Conservation (phyloP, 78 protist species). For the Dictyostelium purpureum region DNA sequence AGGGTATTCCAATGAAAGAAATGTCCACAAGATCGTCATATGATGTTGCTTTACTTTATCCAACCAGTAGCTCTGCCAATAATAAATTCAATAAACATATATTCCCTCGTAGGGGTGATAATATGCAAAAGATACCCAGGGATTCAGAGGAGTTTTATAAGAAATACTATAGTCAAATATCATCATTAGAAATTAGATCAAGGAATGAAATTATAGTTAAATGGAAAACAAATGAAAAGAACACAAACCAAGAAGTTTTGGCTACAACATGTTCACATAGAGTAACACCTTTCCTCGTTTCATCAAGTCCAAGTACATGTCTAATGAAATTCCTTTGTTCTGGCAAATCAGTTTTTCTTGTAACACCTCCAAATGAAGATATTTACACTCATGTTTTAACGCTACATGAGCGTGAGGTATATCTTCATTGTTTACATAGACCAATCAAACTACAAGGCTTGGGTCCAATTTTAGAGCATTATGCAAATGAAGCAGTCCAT, state of each 20-base stretch:
- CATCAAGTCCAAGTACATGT: slow-evolving; percentile 38
- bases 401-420: slow-evolving; percentile 30
- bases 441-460: slow-evolving; percentile 25
- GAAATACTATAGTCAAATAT: background rate
- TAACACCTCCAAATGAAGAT: slow-evolving; percentile 1
- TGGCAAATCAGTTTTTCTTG: slow-evolving; percentile 43
- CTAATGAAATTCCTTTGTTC: slow-evolving; percentile 43
- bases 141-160: background rate
- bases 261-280: slow-evolving; percentile 23
- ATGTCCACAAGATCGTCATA: slow-evolving; percentile 6
- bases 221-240: slow-evolving; percentile 42
- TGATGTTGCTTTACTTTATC: slow-evolving; percentile 4
- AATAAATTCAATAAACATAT: slow-evolving; percentile 3
- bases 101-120: background rate
- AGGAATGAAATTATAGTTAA: slow-evolving; percentile 14
- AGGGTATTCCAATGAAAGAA: slow-evolving; percentile 70
- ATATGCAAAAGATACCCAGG: background rate
- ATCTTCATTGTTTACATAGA: slow-evolving; percentile 40
- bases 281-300: slow-evolving; percentile 21
- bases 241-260: background rate
- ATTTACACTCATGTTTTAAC: slow-evolving; percentile 21
- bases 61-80: background rate
- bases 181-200: background rate
- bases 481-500: slow-evolving; percentile 17
- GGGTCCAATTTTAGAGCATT: slow-evolving; percentile 11